Base-by-base conservation (phyloP, 495 filamentous ascomycete species). In the Neurospora sp. region DNA sequence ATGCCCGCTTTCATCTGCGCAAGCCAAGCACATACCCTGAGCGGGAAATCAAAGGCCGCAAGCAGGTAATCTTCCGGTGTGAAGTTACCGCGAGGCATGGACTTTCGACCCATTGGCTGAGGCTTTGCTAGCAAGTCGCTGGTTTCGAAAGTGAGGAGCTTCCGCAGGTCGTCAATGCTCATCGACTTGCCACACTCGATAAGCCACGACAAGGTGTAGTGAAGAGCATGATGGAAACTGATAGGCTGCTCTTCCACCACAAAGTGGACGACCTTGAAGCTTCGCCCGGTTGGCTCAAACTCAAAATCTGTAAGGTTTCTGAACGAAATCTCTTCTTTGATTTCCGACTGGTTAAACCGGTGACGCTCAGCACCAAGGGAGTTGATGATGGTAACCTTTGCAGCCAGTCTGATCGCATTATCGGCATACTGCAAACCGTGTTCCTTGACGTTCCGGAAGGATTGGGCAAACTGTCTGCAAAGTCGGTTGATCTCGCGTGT, bases 171-270 rank as follows among this genome's bases (percentile, higher is more conserved):
- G 3, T 89, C 85, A 12, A 85, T 82, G 53, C 87, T 84, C 87
- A 98, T 91, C 69, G 87, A 84, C 77, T 94, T 95, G 41, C 90
- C 96, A 73, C 92, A 91, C 76, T 98, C 96, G 72, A 99, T 89
- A 41, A 99, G 84, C 96, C 96, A 99, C 1, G 96, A 98, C n/a
- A 98, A 83, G 0, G 92, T 96, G 79, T 98, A 98, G 79, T 99
- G 96, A 41, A 99, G 85, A 9, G 93, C 93, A 80, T 99, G 96
- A 77, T 99, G 96, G 85, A 99, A 98, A 81, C 96, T 98, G 80
- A 98, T 96, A 0, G 92, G 90, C 75, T 96, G 90, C 74, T 89
- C 89, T 72, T 96, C 94, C 7, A 98, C 93, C 8, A 91, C 87
- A 79, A 96, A 98, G 73, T 91, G 91, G 37, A 98, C 91, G 0